Evolutionary conservation across 345 rosid genomes (phyloP), one percentile per base, ranked within the genome.

Genomic region (Eucalyptus sp.): DNA sequence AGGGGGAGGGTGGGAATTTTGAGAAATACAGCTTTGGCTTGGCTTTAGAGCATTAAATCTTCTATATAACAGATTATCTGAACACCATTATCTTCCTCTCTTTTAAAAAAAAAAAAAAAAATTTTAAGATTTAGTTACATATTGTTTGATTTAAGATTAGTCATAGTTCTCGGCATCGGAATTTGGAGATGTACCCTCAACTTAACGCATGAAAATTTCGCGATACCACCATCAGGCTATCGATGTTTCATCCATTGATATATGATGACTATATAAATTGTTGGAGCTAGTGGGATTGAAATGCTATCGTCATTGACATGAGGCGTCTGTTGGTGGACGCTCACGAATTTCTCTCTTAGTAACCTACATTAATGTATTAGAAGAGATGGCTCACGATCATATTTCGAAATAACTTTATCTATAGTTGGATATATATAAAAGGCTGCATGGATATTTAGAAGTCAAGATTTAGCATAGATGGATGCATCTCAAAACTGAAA

Each of bases 181-280:
- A 71, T 71, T 71, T 10, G 7, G 24, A 71, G 44, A 18, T 10
- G 18, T 10, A 33, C 7, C 44, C 0, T 76, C 8, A 41, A 10
- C 44, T 33, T 18, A 1, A 5, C 1, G 1, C 13, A 6, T 33
- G 11, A 76, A 24, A 76, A 41, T 10, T 76, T 22, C 15, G 3
- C 37, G 37, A 2, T 37, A 41, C 8, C 8, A 7, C 10, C 33
- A 1, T 2, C 0, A 4, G 2, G 10, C 20, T 64, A 62, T 13
- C 29, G 1, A 62, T 62, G 68, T 62, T 27, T 27, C 31, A 62
- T 62, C 68, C 31, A 5, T 60, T 60, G 31, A 60, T 60, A 58
- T 25, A 25, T 27, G 4, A 71, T 71, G 81, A 17, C 3, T 33
- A 18, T 71, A 17, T 33, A 68, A 16, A 68, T 31, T 31, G 24